Conservation (phyloP, 2,329 filamentous ascomycete species). For the Raffaelea deltoideospora region DNA sequence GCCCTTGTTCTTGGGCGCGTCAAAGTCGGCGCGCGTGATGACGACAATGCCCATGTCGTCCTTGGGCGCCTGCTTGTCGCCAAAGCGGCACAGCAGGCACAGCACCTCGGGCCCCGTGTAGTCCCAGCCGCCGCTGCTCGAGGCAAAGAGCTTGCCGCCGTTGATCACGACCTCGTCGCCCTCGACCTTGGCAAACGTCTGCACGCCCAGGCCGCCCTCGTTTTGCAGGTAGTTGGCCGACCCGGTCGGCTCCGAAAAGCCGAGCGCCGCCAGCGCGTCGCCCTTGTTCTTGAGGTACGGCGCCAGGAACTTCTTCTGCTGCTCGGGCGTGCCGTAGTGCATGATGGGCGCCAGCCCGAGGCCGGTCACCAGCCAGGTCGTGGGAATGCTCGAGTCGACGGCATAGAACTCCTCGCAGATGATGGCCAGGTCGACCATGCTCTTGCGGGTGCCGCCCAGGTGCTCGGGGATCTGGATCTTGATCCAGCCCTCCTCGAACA, state of each 20-base stretch:
- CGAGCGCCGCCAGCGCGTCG: conserved; percentile 31
- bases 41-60: no score
- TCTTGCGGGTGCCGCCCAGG: conserved; percentile 28
- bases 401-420: conserved; percentile 37
- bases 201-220: conserved; percentile 28
- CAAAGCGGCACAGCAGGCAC: conserved; percentile 35
- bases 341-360: conserved; percentile 36
- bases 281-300: conserved; percentile 30
- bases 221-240: conserved; percentile 38
- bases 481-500: conserved; percentile 27
- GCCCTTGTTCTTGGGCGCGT: conserved; percentile 15
- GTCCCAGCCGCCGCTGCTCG: conserved; percentile 38
- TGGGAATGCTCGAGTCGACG: conserved; percentile 29
- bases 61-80: no score
- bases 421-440: conserved; percentile 31
- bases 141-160: conserved; percentile 28
- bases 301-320: conserved; percentile 24
- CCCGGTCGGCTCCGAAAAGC: conserved; percentile 35
- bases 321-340: conserved; percentile 24
- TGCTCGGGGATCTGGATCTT: conserved; percentile 28
- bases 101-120: conserved; percentile 32
- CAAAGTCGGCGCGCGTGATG: no score
- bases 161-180: conserved; percentile 35
- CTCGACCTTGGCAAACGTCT: conserved; percentile 31
- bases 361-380: conserved; percentile 36